Percentiles rank a stretch among this genome's conserved stretches.
phyloP scores from a whole-genome alignment of 1,139 yeast genomes.

The Debaryomyces sp. region DNA sequence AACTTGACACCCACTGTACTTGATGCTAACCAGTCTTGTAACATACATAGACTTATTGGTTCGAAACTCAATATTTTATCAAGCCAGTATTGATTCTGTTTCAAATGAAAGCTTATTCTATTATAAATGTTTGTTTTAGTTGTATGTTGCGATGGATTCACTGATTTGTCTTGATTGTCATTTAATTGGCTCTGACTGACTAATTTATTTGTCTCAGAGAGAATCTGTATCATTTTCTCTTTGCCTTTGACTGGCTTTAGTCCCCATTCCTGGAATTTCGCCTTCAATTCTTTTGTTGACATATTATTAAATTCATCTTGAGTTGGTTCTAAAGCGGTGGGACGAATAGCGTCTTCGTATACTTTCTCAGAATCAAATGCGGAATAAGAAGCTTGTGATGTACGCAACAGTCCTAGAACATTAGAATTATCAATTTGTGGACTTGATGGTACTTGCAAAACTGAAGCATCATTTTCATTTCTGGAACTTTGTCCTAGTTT shows the following conservation, averaged over 20 bases:
- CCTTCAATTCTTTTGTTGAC: slow-evolving; percentile 28
- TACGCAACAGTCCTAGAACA: not conserved
- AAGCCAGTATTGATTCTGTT: slow-evolving; percentile 23
- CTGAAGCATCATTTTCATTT: slow-evolving; percentile 18
- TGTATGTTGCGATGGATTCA: not conserved
- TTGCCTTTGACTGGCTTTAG: slow-evolving; percentile 35
- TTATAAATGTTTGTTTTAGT: slow-evolving; percentile 14
- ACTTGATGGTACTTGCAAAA: slow-evolving; percentile 46
- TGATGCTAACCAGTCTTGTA: slow-evolving; percentile 26
- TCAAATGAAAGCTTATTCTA: slow-evolving; percentile 21
- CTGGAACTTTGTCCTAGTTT: slow-evolving; percentile 3
- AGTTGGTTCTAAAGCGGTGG: slow-evolving; percentile 5
- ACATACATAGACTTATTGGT: slow-evolving; percentile 29
- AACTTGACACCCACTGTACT: slow-evolving; percentile 15
- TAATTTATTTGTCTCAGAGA: slow-evolving; percentile 17
- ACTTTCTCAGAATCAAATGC: not conserved
- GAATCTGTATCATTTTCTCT: slow-evolving; percentile 30
- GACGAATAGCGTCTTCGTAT: not conserved
- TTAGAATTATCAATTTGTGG: slow-evolving; percentile 19
- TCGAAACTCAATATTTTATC: slow-evolving; percentile 35
- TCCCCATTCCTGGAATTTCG: slow-evolving; percentile 31
- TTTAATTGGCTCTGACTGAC: slow-evolving; percentile 5
- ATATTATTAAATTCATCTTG: slow-evolving; percentile 11
- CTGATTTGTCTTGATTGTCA: too few species aligned
- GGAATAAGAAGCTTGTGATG: not conserved